Evolutionary conservation across 1,139 yeast species (phyloP).

Genomic region (Keqinozyma sinolaborantium): DNA sequence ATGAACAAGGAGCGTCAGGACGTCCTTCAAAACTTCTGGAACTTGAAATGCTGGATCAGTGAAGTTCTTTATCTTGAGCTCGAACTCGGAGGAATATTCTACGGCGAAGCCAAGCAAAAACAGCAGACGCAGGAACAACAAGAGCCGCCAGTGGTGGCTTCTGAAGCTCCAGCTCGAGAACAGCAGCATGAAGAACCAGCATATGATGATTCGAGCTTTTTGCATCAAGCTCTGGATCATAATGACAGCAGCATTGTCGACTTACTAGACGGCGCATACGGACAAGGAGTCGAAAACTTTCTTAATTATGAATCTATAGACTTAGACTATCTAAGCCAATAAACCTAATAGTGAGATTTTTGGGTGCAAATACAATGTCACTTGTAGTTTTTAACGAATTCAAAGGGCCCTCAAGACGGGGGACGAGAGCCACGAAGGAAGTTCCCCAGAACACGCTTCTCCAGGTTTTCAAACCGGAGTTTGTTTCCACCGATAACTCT

Average conservation of each 20-base stretch:
- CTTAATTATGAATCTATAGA: background rate
- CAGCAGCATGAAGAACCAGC: no score
- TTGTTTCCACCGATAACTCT: background rate
- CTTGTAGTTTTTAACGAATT: conserved; percentile 2
- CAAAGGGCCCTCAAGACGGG: conserved; percentile 6
- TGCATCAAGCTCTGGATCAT: no score
- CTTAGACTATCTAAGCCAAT: background rate
- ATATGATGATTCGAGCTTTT: background rate
- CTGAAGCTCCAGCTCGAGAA: no score
- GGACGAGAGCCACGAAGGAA: conserved; percentile 1
- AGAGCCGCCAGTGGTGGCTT: no score
- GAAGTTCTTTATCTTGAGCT: conserved; percentile 70
- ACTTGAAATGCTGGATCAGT: conserved; percentile 71
- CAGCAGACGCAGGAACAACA: no score
- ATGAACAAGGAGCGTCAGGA: conserved; percentile 63
- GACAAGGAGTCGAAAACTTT: conserved; percentile 7
- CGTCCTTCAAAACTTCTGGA: conserved; percentile 78
- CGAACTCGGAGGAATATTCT: conserved; percentile 64
- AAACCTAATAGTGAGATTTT: background rate
- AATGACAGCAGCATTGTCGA: conserved; percentile 18
- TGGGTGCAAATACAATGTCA: background rate
- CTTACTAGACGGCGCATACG: conserved; percentile 23
- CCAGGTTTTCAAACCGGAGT: background rate
- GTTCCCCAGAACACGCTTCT: background rate
- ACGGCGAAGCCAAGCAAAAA: conserved; percentile 22